Conservation (phyloP, 768 basidiomycete genomes). For the Lentinula lateritia region DNA sequence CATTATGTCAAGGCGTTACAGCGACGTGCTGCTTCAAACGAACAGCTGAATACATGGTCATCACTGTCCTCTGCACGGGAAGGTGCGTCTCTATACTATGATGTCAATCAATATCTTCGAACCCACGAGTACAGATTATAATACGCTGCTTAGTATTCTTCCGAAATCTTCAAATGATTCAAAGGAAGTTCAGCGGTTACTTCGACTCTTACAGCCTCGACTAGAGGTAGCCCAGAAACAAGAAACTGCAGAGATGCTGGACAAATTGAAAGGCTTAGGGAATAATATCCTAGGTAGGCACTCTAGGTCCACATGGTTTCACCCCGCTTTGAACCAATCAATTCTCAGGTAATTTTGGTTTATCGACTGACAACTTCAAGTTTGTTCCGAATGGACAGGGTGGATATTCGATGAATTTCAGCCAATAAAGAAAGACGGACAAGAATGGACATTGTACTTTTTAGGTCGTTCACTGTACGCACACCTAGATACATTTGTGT, state of each 20-base stretch:
- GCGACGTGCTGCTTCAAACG: constrained; percentile 83
- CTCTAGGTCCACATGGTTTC: neutral
- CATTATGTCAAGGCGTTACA: constrained; percentile 83
- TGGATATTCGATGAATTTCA: constrained; percentile 93
- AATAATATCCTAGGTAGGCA: constrained; percentile 78
- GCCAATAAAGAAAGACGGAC: constrained; percentile 7
- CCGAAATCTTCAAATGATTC: constrained; percentile 48
- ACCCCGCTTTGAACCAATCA: neutral
- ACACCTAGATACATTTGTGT: neutral
- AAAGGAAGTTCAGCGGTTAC: constrained; percentile 40
- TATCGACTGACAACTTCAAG: constrained; percentile 96
- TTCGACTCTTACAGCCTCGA: constrained; percentile 57
- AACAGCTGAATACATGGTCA: constrained; percentile 76
- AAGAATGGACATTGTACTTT: too few species aligned
- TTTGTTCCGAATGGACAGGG: constrained; percentile 91
- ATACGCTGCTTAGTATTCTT: constrained; percentile 57
- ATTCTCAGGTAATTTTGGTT: constrained; percentile 76
- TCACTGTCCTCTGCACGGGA: constrained; percentile 78
- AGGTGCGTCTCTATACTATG: constrained; percentile 39
- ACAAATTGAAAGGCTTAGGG: constrained; percentile 88
- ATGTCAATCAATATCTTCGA: neutral
- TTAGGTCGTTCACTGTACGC: neutral
- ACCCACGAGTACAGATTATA: constrained; percentile 58
- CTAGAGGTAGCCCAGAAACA: constrained; percentile 73
- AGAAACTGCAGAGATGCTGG: constrained; percentile 89